A percentile compares a stretch with the other conserved stretches of the same genome.
These are phyloP conservation scores for Leucogyrophana mollusca DNA, from an alignment of 768 basidiomycete genomes.

Conservation along the genomic window DNA sequence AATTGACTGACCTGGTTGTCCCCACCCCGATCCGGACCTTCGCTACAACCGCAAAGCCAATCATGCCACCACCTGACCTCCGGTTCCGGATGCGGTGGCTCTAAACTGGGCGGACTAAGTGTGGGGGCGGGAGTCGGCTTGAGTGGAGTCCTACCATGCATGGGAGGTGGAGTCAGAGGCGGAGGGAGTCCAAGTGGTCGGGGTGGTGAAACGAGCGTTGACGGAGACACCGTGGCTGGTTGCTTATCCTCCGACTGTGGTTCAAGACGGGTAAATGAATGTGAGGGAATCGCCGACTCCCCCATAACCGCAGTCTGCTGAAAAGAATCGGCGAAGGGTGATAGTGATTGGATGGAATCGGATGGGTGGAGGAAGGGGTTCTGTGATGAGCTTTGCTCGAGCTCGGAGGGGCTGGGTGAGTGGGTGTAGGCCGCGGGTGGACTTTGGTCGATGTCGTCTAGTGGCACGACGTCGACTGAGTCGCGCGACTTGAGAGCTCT, in stretches of 20 bases:
- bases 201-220: conserved; percentile 40
- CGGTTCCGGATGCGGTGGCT: conserved; percentile 22
- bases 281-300: conserved; percentile 1
- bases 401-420: conserved; percentile 20
- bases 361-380: conserved; percentile 53
- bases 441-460: conserved; percentile 47
- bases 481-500: conserved; percentile 51
- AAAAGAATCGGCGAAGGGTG: conserved; percentile 40
- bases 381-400: conserved; percentile 8
- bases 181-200: conserved; percentile 60
- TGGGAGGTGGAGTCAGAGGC: conserved; percentile 54
- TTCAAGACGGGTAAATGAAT: background rate
- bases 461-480: conserved; percentile 51
- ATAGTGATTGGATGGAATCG: conserved; percentile 22
- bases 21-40: conserved; percentile 71
- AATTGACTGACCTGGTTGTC: conserved; percentile 58
- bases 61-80: conserved; percentile 79
- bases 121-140: conserved; percentile 32
- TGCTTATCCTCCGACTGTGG: background rate
- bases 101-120: conserved; percentile 25
- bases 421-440: conserved; percentile 35
- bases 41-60: conserved; percentile 79
- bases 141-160: conserved; percentile 34
- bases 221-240: conserved; percentile 22
- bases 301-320: conserved; percentile 17